Conservation (phyloP, 176 grass and related monocot species). For the Juncus effusus region DNA sequence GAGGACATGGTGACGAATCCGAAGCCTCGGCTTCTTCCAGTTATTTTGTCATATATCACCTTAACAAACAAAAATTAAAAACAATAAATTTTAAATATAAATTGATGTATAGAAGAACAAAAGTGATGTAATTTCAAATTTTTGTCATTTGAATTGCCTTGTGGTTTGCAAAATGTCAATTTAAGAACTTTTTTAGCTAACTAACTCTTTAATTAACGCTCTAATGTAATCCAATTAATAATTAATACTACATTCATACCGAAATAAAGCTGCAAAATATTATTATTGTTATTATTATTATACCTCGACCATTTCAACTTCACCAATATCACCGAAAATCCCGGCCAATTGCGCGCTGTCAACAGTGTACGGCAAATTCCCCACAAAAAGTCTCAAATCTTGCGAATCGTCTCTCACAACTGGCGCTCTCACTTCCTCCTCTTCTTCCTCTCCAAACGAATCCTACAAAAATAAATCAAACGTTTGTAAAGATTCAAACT, state of each 20-base stretch:
- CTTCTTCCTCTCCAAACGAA: conserved; percentile 18
- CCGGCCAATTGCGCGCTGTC: conserved; percentile 89
- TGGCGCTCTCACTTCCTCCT: conserved; percentile 13
- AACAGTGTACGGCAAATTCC: conserved; percentile 84
- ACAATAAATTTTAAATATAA: neutral
- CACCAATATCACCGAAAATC: conserved; percentile 72
- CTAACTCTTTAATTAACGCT: no score
- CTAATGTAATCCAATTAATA: no score
- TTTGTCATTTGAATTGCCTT: no score
- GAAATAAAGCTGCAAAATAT: no score
- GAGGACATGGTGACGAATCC: conserved; percentile 91
- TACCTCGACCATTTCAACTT: conserved; percentile 98
- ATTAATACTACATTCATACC: no score
- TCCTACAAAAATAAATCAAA: neutral
- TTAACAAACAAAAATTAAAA: conserved; percentile 27
- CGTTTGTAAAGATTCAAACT: no score
- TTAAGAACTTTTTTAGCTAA: no score
- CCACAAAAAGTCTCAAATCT: conserved; percentile 83
- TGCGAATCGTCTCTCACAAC: conserved; percentile 31
- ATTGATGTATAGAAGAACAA: no score
- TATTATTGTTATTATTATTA: conserved; percentile 3
- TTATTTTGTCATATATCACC: conserved; percentile 93
- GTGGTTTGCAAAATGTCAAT: no score
- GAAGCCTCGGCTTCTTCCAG: conserved; percentile 91
- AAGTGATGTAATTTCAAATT: no score